Base-by-base conservation (phyloP, 2,329 filamentous ascomycete species). In the Nemania sp. region DNA sequence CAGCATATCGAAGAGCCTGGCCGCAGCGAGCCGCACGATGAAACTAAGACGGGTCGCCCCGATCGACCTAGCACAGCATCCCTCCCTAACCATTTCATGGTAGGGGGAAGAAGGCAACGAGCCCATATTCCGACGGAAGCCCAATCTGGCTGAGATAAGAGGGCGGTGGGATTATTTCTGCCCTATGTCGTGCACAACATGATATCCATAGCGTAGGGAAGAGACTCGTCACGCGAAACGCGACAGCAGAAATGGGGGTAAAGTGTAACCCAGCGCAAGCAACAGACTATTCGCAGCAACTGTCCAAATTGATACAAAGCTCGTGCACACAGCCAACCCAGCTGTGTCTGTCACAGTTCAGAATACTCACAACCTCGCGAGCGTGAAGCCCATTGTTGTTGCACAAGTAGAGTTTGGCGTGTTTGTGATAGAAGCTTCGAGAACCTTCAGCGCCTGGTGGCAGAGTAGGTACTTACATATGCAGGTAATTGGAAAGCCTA, bases 361-460 rank as follows among this genome's bases (percentile, higher is more conserved):
- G n/a, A n/a, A n/a, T n/a, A n/a, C n/a, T n/a, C n/a, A n/a, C n/a
- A n/a, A n/a, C n/a, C n/a, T n/a, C n/a, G n/a, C n/a, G n/a, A n/a
- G n/a, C n/a, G n/a, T n/a, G n/a, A n/a, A n/a, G n/a, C n/a, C n/a
- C n/a, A n/a, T n/a, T n/a, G n/a, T n/a, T n/a, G n/a, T n/a, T n/a
- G 28, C 8, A 31, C 8, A 31, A 31, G n/a, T n/a, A n/a, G n/a
- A n/a, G n/a, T n/a, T n/a, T n/a, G n/a, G n/a, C n/a, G n/a, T n/a
- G n/a, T n/a, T n/a, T n/a, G n/a, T 12, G 14, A 50, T 55, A 28
- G 54, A 60, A 58, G 57, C 43, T 58, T 57, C 57, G 54, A 57
- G 57, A 60, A 60, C 28, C 7, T 57, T 60, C 57, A n/a, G n/a
- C n/a, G n/a, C n/a, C n/a, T n/a, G n/a, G n/a, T n/a, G n/a, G n/a